Evolutionary conservation across 1,284 basidiomycete genomes (phyloP), one percentile per base, ranked within the genome.

Genomic region (Tremellales sp.): DNA sequence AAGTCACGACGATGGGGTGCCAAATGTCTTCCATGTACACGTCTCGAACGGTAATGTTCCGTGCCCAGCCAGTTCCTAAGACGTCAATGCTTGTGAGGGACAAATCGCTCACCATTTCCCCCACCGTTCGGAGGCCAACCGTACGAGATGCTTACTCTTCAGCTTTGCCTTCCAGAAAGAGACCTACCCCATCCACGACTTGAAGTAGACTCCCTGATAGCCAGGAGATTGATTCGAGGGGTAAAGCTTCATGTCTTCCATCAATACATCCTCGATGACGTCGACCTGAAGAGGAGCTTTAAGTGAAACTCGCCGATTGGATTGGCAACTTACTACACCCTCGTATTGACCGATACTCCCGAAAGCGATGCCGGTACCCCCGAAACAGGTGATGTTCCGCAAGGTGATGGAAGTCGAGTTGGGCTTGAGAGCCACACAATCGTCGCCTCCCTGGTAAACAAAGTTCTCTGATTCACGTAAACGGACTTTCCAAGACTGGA

Each of bases 381-480:
- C 81, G 22, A 75, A 71, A 56, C 81, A 82, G 32, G 76, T 78
- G 40, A 81, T 72, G 54, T 80, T 79, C 2, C 71, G 61, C 1
- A 74, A 76, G 18, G 75, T 47, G 47, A 83, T 73, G 53, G 80
- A 78, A 13, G 80, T 78, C 32, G 79, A 79, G 61, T 82, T 83
- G 76, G 82, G 50, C 50, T 83, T 83, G 68, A 83, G 78, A 5
- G 81, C 81, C n/a, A 83, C 65, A 54, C 81, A 83, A 61, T 83
- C 82, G 58, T 83, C 83, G 10, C 82, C 81, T 16, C 63, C 65
- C 43, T 66, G 63, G 48, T 63, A 62, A 8, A 63, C 54, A 41
- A 61, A 56, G 45, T 60, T 56, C 28, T 57, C 51, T 57, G 43
- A 24, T 31, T 36, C 14, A 10, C 45, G 76, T 77, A 19, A 79